Evolutionary conservation across 257 asterid species (phyloP).

Genomic region (Capsicum baccatum): DNA sequence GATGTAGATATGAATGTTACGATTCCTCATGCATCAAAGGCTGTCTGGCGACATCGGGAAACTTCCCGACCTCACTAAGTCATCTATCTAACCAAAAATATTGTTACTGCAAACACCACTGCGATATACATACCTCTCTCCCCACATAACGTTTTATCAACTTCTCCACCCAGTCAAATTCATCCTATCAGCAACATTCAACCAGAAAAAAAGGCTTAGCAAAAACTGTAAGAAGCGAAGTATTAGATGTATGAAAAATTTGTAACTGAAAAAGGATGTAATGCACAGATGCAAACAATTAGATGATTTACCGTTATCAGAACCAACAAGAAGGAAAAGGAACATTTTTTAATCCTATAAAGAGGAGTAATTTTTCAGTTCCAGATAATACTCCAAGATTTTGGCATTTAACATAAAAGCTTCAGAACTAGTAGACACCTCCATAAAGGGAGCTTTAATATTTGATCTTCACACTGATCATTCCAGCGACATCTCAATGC

Average conservation of each 20-base stretch:
- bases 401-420: background rate
- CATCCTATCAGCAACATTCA: constrained; percentile 52
- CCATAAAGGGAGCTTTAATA: background rate
- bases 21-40: background rate
- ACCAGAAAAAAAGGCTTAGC: background rate
- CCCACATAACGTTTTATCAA: constrained; percentile 77
- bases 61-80: background rate
- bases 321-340: background rate
- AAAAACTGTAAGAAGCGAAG: constrained; percentile 26
- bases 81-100: background rate
- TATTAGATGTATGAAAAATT: too few relatives aligned
- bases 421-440: background rate
- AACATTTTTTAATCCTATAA: background rate
- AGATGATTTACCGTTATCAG: background rate
- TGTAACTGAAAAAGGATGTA: too few relatives aligned
- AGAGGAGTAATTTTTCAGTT: background rate
- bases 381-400: constrained; percentile 8
- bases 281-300: background rate
- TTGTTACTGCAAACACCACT: background rate
- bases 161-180: constrained; percentile 75
- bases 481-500: constrained; percentile 14
- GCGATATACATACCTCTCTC: constrained; percentile 69
- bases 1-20: background rate
- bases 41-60: background rate
- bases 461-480: background rate